These are phyloP conservation scores for Ambrosia artemisiifolia DNA, from an alignment of 129 eudicot genomes.

Conservation along the genomic window DNA sequence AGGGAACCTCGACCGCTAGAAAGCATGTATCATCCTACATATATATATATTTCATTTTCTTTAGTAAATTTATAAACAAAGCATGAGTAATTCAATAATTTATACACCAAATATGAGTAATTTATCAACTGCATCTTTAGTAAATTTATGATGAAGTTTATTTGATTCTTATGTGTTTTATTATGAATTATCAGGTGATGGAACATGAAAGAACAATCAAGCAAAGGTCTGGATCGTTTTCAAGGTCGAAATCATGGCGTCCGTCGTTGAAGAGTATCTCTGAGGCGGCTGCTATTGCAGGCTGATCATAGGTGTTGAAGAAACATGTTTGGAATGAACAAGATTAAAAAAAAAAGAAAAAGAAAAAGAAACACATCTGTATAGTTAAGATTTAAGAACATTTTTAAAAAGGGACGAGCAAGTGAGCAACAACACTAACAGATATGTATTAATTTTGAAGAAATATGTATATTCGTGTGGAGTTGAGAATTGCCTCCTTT, in stretches of 20 bases:
- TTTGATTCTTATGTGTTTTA: neutral
- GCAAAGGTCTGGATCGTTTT: constrained; percentile 53
- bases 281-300: constrained; percentile 59
- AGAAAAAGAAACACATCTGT: no score
- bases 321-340: constrained; percentile 11
- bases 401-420: constrained; percentile 24
- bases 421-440: constrained; percentile 28
- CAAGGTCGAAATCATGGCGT: constrained; percentile 82
- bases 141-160: constrained; percentile 17
- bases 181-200: constrained; percentile 33
- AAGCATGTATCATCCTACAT: no score
- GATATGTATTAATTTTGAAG: constrained; percentile 42
- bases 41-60: no score
- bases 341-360: constrained; percentile 26
- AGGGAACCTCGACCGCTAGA: no score
- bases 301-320: constrained; percentile 22
- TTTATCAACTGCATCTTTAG: no score
- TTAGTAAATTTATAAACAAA: no score
- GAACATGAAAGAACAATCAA: constrained; percentile 43
- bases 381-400: constrained; percentile 26
- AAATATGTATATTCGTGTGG: constrained; percentile 33
- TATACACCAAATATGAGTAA: no score
- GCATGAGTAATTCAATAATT: no score
- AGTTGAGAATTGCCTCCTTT: constrained; percentile 33
- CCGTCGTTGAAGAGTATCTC: constrained; percentile 88